Evolutionary conservation across 305 asterid genomes (phyloP).

Genomic region (Solanum chacoense): DNA sequence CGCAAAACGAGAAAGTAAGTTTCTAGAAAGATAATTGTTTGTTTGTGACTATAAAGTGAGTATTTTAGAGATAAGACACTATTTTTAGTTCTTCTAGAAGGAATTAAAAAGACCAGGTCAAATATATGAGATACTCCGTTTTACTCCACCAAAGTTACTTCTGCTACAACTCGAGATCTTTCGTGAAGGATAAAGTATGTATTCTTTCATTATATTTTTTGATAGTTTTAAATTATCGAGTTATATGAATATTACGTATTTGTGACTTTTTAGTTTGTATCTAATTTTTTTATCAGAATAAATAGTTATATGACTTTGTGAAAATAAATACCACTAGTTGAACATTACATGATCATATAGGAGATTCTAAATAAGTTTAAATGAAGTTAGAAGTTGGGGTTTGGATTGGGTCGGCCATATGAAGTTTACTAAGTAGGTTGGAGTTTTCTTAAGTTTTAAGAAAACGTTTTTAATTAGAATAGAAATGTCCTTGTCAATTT

Average conservation of each 20-base stretch:
- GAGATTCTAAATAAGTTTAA: background rate
- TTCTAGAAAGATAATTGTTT: slow-evolving; percentile 6
- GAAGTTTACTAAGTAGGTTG: background rate
- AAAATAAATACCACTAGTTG: background rate
- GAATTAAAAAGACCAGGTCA: background rate
- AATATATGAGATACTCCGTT: background rate
- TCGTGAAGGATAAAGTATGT: too few species aligned
- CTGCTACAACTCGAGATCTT: too few species aligned
- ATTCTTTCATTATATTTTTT: fast-evolving
- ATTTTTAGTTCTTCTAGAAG: background rate
- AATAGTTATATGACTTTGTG: too few species aligned
- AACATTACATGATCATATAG: too few species aligned
- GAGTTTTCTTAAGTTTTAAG: background rate
- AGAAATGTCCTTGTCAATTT: background rate
- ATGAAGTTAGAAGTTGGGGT: background rate
- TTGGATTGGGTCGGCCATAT: background rate
- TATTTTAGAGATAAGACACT: background rate
- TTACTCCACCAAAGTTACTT: too few species aligned
- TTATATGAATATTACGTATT: too few species aligned
- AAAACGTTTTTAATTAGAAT: background rate
- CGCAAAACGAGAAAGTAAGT: background rate
- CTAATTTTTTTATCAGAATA: too few species aligned
- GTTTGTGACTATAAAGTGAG: background rate
- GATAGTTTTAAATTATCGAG: too few species aligned
- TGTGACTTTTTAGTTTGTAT: too few species aligned